Conservation (phyloP, 441 rosid genomes). For the Erodium trifolium region DNA sequence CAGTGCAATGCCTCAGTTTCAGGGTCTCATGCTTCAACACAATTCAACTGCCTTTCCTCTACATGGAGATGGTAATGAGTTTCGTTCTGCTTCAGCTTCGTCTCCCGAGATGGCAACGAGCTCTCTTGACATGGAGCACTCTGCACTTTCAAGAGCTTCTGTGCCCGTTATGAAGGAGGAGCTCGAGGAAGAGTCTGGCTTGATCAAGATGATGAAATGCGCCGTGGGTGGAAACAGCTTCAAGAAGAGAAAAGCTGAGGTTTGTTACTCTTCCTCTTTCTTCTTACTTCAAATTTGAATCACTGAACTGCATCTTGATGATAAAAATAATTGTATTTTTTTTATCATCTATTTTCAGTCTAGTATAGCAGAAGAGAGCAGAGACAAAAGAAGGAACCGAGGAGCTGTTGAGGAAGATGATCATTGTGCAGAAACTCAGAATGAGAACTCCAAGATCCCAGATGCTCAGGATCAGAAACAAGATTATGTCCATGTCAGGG, state of each 20-base stretch:
- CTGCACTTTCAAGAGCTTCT: conserved; percentile 30
- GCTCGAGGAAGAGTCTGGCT: not conserved
- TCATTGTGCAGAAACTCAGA: conserved; percentile 25
- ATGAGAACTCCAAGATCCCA: conserved; percentile 26
- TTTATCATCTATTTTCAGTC: conserved; percentile 18
- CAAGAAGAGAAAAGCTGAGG: conserved; percentile 45
- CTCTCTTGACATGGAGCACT: conserved; percentile 24
- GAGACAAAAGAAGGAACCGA: conserved; percentile 26
- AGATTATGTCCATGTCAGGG: conserved; percentile 46
- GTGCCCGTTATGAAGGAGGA: conserved; percentile 16
- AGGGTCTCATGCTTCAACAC: not conserved
- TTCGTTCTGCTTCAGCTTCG: not conserved
- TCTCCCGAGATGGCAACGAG: not conserved
- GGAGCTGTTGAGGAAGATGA: conserved; percentile 31
- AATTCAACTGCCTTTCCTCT: not conserved
- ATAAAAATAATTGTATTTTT: too few relatives aligned
- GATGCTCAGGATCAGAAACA: conserved; percentile 24
- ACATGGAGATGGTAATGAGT: not conserved
- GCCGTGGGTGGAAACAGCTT: conserved; percentile 5
- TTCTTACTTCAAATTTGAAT: not conserved
- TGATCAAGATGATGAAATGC: conserved; percentile 10
- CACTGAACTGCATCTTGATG: not conserved
- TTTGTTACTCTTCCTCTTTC: conserved; percentile 13
- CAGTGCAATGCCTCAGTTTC: conserved; percentile 5
- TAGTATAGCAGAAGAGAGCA: conserved; percentile 25